Percentiles rank a stretch among this genome's conserved stretches.
These are phyloP conservation scores for Salvia sclarea DNA, from an alignment of 305 asterid genomes.

Conservation along the genomic window DNA sequence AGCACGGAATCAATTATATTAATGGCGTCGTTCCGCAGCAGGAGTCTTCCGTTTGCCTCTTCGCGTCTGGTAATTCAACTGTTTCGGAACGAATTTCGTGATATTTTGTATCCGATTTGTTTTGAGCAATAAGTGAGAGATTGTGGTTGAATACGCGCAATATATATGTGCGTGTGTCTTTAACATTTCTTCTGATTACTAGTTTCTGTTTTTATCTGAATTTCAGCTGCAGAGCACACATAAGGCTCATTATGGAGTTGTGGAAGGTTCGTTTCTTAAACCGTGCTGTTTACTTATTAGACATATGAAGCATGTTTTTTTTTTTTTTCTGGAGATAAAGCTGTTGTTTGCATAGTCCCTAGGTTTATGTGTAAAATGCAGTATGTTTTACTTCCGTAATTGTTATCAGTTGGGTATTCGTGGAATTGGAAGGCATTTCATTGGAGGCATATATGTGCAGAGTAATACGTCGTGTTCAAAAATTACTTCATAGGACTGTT, in stretches of 20 bases:
- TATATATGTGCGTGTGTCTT: background rate
- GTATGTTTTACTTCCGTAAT: background rate
- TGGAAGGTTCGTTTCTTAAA: slow-evolving; percentile 42
- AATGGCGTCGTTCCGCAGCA: slow-evolving; percentile 41
- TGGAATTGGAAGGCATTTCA: background rate
- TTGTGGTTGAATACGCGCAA: slow-evolving; percentile 2
- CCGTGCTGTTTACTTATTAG: slow-evolving; percentile 5
- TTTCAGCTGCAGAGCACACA: slow-evolving; percentile 47
- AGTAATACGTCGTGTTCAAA: background rate
- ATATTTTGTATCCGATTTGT: background rate
- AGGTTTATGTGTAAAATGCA: background rate
- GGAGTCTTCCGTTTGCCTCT: slow-evolving; percentile 37
- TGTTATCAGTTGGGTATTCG: background rate
- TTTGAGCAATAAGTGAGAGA: background rate
- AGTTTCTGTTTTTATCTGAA: background rate
- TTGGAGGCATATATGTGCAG: background rate
- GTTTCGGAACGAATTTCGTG: background rate
- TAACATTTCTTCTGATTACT: slow-evolving; percentile 2
- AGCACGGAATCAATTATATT: background rate
- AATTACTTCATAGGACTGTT: background rate
- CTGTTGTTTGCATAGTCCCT: background rate
- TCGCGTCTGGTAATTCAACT: slow-evolving; percentile 37
- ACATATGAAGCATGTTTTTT: background rate
- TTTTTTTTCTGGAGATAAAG: background rate
- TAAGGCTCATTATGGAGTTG: slow-evolving; percentile 39